Base-by-base conservation (phyloP, 306 rosid genomes). In the Pterocarpus santalinus region DNA sequence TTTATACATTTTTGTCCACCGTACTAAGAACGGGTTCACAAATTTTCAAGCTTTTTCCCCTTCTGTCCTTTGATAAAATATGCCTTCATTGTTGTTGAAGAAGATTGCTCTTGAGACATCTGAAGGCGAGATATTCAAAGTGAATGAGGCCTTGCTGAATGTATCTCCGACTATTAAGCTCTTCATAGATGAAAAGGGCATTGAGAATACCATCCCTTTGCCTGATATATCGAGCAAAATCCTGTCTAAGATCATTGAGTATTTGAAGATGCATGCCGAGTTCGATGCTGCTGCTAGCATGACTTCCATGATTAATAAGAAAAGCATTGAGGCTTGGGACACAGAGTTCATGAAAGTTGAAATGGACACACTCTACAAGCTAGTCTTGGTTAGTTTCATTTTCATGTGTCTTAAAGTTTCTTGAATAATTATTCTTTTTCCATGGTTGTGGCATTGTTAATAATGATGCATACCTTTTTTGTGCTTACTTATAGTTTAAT, bases 231-330 rank as follows among this genome's bases (percentile, higher is more conserved):
- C 30, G 0, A 47, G 36, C 10, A 2, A 49, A 49, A 49, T 3
- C 16, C 0, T 64, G 5, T 34, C 30, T 13, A 47, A 33, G 72
- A 22, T 63, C 13, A 35, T 11, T 44, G 52, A 76, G 13, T 76
- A 47, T 35, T 8, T 64, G 72, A 61, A 74, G 12, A 74, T 28
- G 58, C 43, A 76, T 64, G 63, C 3, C 12, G 28, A 69, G 12
- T 32, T 5, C 0, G 57, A 2, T 22, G 57, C 7, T 58, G 38
- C 15, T 41, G 15, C 1, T 33, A 2, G 56, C 1, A 58, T 4
- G 77, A 34, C 36, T 34, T 14, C 75, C 28, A 33, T 22, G 28
- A n/a, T 2, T 1, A 2, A 0, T 43, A 7, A 14, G 2, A 43
- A 30, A 43, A 58, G 32, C 2, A 16, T 58, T 3, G 2, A 41